Evolutionary conservation across 192 early-diverging fungal genomes (phyloP), one percentile per base, ranked within the genome.

Genomic region (Cladochytrium replicatum): DNA sequence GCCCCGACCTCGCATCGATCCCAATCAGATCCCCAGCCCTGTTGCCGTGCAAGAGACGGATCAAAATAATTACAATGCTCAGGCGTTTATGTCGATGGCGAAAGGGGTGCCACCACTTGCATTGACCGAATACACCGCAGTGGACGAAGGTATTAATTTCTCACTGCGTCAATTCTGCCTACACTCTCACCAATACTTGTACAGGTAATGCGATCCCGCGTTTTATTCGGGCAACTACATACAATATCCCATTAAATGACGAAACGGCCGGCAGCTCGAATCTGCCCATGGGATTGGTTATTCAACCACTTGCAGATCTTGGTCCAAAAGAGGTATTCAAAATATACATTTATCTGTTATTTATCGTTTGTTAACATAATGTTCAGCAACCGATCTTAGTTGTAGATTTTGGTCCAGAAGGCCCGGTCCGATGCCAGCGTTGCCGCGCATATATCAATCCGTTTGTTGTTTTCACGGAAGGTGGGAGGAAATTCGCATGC

Each of bases 361-460:
- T 44, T 48, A 9, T 17, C 24, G 53, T 11, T 2, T 9, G 54
- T 7, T 32, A 3, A 8, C 15, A n/a, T 66, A 11, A 17, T 17
- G 8, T 27, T 32, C 51, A 64, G 67, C 66, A 74, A 11, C 85
- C 86, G 1, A 67, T 97, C 4, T 75, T 81, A 25, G 60, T 87
- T 13, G 85, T 92, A 26, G 84, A 89, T 46, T 84, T 85, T 70
- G 93, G 89, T 27, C 80, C 83, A 21, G 57, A 73, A 4, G 95
- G 93, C 0, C 95, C 95, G 2, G 64, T 86, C 32, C 81, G 95
- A 30, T 99, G 95, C 62, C 58, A 71, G 43, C 81, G 92, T 2
- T 99, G 95, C 74, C 86, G 86, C 34, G 89, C 83, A 1, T 99
- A 99, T 58, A 78, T 96, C 54, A 99, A 99, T 60, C 88, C 91